These are phyloP conservation scores for Calonectria ilicicola DNA, from an alignment of 2,329 filamentous ascomycete species.

Conservation along the genomic window DNA sequence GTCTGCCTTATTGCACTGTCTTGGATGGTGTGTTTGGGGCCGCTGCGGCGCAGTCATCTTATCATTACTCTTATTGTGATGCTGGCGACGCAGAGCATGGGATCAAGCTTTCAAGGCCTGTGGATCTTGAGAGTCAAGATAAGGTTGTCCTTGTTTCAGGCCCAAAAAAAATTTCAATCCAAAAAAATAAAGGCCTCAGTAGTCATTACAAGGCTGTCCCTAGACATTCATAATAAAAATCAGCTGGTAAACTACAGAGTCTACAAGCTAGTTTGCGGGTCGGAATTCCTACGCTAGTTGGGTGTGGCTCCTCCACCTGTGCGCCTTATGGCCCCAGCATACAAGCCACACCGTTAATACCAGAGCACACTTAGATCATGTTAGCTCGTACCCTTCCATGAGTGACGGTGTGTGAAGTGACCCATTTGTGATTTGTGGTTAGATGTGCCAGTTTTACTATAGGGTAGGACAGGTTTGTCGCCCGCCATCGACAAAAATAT, in stretches of 20 bases:
- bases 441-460: too few species aligned
- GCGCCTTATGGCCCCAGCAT: not conserved
- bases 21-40: not conserved
- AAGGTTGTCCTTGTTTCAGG: not conserved
- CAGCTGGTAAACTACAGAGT: not conserved
- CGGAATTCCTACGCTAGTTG: not conserved
- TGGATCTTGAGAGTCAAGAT: not conserved
- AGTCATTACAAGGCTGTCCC: not conserved
- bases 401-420: too few species aligned
- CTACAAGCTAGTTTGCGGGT: not conserved
- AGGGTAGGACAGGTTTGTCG: too few species aligned
- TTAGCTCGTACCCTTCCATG: too few species aligned
- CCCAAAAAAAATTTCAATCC: not conserved
- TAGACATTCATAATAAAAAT: not conserved
- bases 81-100: not conserved
- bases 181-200: not conserved
- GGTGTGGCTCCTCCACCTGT: not conserved
- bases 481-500: too few species aligned
- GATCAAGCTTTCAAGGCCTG: not conserved
- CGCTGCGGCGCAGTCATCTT: not conserved
- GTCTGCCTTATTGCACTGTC: not conserved
- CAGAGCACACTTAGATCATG: too few species aligned
- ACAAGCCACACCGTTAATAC: not conserved
- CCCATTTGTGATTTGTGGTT: too few species aligned
- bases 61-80: conserved; percentile 2